Percentiles rank a stretch among this genome's conserved stretches.
These are phyloP conservation scores for Sphagnurus paluster DNA, from an alignment of 1,284 basidiomycete genomes.

Conservation along the genomic window DNA sequence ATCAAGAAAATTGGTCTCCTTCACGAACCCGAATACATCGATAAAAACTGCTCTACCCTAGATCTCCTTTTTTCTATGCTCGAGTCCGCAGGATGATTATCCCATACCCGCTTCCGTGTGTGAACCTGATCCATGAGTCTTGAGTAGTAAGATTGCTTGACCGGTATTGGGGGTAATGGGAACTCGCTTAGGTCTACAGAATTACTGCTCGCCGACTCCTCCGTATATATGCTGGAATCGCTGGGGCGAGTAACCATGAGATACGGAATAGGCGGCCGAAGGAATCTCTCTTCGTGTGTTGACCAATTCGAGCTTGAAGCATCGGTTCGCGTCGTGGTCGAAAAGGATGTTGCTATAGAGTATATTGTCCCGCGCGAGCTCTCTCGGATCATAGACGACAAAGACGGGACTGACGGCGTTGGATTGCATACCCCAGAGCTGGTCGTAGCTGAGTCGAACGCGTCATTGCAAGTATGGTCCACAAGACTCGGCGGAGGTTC, in stretches of 20 bases:
- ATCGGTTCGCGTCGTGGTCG: constrained; percentile 15
- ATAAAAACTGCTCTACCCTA: constrained; percentile 28
- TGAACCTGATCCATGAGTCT: constrained; percentile 19
- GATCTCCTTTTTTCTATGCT: constrained; percentile 20
- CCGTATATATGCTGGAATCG: constrained; percentile 31
- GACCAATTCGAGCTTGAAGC: constrained; percentile 12
- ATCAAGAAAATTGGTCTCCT: neutral
- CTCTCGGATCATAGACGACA: constrained; percentile 18
- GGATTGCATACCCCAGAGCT: constrained; percentile 5
- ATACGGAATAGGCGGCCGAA: constrained; percentile 25
- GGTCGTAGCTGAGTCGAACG: constrained; percentile 5
- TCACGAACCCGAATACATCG: constrained; percentile 18
- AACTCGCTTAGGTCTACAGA: constrained; percentile 44
- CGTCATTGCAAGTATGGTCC: too few species aligned
- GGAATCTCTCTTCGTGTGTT: constrained; percentile 12
- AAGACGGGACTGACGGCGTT: constrained; percentile 12
- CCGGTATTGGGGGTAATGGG: constrained; percentile 38
- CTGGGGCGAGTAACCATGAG: constrained; percentile 37
- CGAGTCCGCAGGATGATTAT: constrained; percentile 17
- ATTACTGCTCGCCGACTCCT: constrained; percentile 35
- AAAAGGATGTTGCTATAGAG: constrained; percentile 16
- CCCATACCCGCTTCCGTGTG: constrained; percentile 15
- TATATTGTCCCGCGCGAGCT: constrained; percentile 17
- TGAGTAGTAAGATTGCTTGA: constrained; percentile 15
- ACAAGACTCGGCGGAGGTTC: constrained; percentile 18